Conservation (phyloP, 1,284 basidiomycete genomes). For the Earliella scabrosa region DNA sequence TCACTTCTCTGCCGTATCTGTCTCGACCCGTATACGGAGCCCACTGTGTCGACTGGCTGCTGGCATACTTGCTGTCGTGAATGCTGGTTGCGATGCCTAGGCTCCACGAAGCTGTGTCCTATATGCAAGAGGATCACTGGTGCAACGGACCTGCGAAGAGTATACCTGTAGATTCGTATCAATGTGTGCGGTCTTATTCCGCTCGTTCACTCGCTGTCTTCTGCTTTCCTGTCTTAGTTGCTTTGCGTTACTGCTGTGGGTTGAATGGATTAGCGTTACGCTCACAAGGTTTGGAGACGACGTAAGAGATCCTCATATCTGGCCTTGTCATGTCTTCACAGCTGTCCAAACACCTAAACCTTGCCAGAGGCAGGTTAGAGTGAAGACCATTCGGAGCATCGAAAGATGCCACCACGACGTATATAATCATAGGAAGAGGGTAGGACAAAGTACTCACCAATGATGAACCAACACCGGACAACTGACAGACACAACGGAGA, state of each 20-base stretch:
- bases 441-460: slow-evolving; percentile 36
- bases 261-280: too few relatives aligned
- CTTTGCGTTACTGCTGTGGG: slow-evolving; percentile 1
- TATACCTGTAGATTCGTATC: slow-evolving; percentile 52
- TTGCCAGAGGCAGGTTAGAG: slow-evolving; percentile 49
- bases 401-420: slow-evolving; percentile 62
- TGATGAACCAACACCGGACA: not conserved
- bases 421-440: slow-evolving; percentile 58
- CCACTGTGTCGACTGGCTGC: slow-evolving; percentile 81
- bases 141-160: slow-evolving; percentile 68
- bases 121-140: slow-evolving; percentile 84
- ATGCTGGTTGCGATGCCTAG: slow-evolving; percentile 80
- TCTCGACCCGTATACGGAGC: slow-evolving; percentile 74
- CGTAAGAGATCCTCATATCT: slow-evolving; percentile 68
- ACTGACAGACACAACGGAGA: not conserved
- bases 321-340: slow-evolving; percentile 74
- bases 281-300: too few relatives aligned
- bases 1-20: slow-evolving; percentile 73
- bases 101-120: slow-evolving; percentile 79
- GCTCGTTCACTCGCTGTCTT: slow-evolving; percentile 1
- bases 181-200: slow-evolving; percentile 8
- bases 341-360: slow-evolving; percentile 49
- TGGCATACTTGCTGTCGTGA: slow-evolving; percentile 83
- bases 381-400: slow-evolving; percentile 31
- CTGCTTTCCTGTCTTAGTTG: slow-evolving; percentile 11